A percentile compares a stretch with the other conserved stretches of the same genome.
Evolutionary conservation across 176 grass and related monocot species (phyloP).

Genomic region (Aegilops umbellulata): DNA sequence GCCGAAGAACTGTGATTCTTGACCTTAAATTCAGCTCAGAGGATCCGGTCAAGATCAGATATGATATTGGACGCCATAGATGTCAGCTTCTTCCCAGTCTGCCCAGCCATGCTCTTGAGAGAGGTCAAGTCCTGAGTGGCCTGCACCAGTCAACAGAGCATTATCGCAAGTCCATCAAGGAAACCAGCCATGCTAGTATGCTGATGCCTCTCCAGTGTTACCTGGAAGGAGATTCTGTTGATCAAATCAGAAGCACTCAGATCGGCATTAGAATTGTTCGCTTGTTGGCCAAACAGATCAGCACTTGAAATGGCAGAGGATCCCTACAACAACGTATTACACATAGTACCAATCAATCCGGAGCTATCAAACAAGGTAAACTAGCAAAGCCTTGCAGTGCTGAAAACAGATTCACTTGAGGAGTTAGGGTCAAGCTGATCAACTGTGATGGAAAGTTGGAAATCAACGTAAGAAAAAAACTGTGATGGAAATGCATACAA

Average conservation of each 20-base stretch:
- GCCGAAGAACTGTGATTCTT: not conserved
- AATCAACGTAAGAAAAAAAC: no score
- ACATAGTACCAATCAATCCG: not conserved
- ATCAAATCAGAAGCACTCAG: constrained; percentile 77
- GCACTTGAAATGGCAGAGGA: constrained; percentile 94
- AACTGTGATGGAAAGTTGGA: no score
- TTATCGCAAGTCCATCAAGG: not conserved
- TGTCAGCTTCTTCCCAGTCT: constrained; percentile 85
- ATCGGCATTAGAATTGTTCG: constrained; percentile 49
- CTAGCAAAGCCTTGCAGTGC: not conserved
- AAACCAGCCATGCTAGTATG: not conserved
- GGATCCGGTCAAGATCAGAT: constrained; percentile 79
- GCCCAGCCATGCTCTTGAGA: constrained; percentile 87
- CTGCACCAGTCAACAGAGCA: constrained; percentile 34
- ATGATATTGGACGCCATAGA: constrained; percentile 84
- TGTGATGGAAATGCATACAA: no score
- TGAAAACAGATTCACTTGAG: not conserved
- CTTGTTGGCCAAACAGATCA: constrained; percentile 71
- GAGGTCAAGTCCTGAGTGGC: constrained; percentile 91
- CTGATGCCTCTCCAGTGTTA: constrained; percentile 17
- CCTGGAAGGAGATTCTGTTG: constrained; percentile 90
- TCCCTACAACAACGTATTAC: constrained; percentile 36
- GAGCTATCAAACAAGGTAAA: not conserved
- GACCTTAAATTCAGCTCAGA: constrained; percentile 44
- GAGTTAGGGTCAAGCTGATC: not conserved